Evolutionary conservation across 106 monocot species (phyloP), one percentile per base, ranked within the genome.

Genomic region (Dendrobium catenatum): DNA sequence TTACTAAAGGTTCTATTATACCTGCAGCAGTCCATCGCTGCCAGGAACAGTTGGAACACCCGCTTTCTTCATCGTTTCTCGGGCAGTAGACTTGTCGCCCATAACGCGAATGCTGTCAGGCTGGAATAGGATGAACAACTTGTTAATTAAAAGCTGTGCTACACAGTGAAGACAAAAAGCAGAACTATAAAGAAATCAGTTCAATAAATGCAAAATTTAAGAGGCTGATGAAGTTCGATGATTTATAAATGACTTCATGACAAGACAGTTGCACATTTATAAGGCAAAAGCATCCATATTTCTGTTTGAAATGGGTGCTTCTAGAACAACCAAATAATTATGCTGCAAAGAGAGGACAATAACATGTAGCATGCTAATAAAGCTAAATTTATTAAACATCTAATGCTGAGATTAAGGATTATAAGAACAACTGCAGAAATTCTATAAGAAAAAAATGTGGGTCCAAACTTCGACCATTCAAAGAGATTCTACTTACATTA

Each of bases 41-140:
- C 96, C 96, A 42, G 96, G 96, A 68, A 96, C 96, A 73, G 91
- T 96, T 77, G 96, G 96, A 59, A 96, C 96, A 33, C 93, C 93
- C 73, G 96, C 96, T 85, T 89, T 96, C 84, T 96, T 96, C 96
- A 96, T 96, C 72, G 96, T 96, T 85, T 96, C 96, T 81, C 96
- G 93, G 6, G 96, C 96, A 80, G 96, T 93, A 77, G 96, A 81
- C 87, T 96, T 96, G 79, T 96, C 96, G 61, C 96, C 96, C 96
- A 96, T 96, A 18, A 91, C 86, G 61, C 96, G 79, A 74, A 96
- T 96, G 80, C 96, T 96, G 43, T 96, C 86, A 78, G 96, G 88
- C 96, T 96, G 76, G 26, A 81, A 70, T 70, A 70, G 78, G 58
- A 83, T 49, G 10, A 79, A 41, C n/a, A 68, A 13, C 42, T 82